Evolutionary conservation across 1,284 basidiomycete species (phyloP).

Genomic region (Uromyces viciae-fabae): DNA sequence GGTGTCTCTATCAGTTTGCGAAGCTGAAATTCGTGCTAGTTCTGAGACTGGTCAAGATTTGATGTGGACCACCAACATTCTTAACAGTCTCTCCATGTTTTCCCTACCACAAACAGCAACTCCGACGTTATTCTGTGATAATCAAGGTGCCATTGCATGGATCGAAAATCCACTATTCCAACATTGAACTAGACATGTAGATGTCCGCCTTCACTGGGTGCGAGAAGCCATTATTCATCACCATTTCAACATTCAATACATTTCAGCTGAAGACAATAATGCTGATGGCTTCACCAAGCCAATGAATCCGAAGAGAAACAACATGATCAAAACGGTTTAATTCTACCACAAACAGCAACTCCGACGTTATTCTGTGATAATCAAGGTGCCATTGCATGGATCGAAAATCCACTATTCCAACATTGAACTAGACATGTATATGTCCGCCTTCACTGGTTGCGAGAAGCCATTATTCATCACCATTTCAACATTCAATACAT

Average conservation of each 20-base stretch:
- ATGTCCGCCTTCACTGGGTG: not conserved
- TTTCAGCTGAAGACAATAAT: not conserved
- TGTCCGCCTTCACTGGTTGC: not conserved
- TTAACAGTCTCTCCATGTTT: not conserved
- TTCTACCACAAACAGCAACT: too few relatives aligned
- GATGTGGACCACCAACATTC: not conserved
- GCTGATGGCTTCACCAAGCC: not conserved
- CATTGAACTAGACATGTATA: slow-evolving; percentile 44
- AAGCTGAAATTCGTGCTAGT: not conserved
- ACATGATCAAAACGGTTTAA: too few relatives aligned
- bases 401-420: slow-evolving; percentile 34
- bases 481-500: not conserved
- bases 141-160: not conserved
- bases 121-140: not conserved
- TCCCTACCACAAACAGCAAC: not conserved
- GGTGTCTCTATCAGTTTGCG: slow-evolving; percentile 28
- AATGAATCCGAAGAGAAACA: not conserved
- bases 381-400: not conserved
- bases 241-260: not conserved
- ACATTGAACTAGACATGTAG: not conserved
- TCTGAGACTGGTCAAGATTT: not conserved
- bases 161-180: not conserved
- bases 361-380: not conserved
- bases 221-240: not conserved
- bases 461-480: not conserved